Conservation (phyloP, 1,284 basidiomycete genomes). For the Cutaneotrichosporon dermatis region DNA sequence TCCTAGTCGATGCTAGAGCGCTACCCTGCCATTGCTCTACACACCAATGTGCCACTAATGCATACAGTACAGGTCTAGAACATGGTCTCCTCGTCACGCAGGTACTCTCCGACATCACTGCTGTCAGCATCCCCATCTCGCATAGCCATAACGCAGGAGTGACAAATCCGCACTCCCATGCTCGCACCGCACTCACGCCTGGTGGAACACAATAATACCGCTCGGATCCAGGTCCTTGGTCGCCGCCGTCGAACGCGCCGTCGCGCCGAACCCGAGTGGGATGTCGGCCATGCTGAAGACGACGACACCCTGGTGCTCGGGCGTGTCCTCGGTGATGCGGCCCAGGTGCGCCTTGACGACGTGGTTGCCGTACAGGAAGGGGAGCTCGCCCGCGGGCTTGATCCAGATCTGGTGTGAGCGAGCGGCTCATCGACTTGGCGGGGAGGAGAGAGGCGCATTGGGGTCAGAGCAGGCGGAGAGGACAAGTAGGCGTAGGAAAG, state of each 20-base stretch:
- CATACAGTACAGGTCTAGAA: constrained; percentile 37
- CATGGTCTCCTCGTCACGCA: constrained; percentile 76
- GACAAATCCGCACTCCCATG: too few relatives aligned
- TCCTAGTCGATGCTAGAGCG: too few relatives aligned
- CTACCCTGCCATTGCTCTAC: too few relatives aligned
- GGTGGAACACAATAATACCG: constrained; percentile 96
- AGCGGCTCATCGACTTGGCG: too few relatives aligned
- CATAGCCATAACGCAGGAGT: not conserved
- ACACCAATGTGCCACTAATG: constrained; percentile 9
- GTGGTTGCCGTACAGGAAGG: constrained; percentile 98
- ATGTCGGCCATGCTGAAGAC: constrained; percentile 93
- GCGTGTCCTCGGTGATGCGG: constrained; percentile 98
- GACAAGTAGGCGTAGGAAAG: too few relatives aligned
- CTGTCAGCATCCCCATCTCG: too few relatives aligned
- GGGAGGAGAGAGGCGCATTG: too few relatives aligned
- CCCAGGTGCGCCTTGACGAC: constrained; percentile 97
- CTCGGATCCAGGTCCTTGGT: constrained; percentile 98
- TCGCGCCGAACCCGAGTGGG: constrained; percentile 95
- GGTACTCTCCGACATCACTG: constrained; percentile 91
- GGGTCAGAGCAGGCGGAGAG: too few relatives aligned
- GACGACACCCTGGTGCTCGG: constrained; percentile 97
- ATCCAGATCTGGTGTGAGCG: constrained; percentile 79
- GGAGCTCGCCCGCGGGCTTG: constrained; percentile 98
- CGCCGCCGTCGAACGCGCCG: constrained; percentile 90
- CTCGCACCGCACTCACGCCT: constrained; percentile 64